Base-by-base conservation (phyloP, 805 yeast species). In the Yarrowia deformans region DNA sequence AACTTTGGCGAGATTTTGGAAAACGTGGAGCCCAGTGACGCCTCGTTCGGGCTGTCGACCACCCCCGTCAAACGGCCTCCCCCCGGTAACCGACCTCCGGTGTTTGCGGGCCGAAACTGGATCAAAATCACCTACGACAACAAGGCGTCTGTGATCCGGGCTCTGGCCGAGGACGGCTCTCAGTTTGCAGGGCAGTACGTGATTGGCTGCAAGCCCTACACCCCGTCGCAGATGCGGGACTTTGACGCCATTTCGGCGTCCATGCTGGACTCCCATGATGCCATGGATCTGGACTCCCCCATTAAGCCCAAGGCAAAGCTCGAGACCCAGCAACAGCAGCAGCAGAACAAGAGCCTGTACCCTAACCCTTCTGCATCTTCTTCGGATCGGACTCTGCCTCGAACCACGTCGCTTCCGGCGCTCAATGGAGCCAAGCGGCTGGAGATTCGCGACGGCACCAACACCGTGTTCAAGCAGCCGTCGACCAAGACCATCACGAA, bases 91-190 rank as follows among this genome's bases (percentile, higher is more conserved):
- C 45, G 69, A 52, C 80, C 74, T 40, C 96, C 97, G 3, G 88
- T 94, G 9, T 90, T 87, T 78, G 84, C 93, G 13, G 98, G 98
- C 0, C 85, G 87, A 56, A 88, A 91, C 48, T 94, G 98, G 98
- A 87, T 93, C n/a, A 90, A 93, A 75, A 77, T 94, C 68, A 93
- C 98, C 3, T 95, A 87, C 77, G 89, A 87, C 69, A 88, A 88
- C 70, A 85, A 90, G 8, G 81, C 88, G 1, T 84, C 93, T 10
- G 97, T 97, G 1, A 77, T 86, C 18, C 87, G 97, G 69, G 97
- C 99, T 0, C 80, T 93, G 54, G 88, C 90, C 72, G 97, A 93
- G 75, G 90, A 91, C 75, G 97, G 97, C 4, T 77, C 83, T 13
- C 84, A 88, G 7, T 85, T 89, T 74, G 90, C 88, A 68, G 94